A percentile compares a stretch with the other conserved stretches of the same genome.
phyloP scores from a whole-genome alignment of 495 filamentous ascomycete genomes.

The Daldinia grandis region DNA sequence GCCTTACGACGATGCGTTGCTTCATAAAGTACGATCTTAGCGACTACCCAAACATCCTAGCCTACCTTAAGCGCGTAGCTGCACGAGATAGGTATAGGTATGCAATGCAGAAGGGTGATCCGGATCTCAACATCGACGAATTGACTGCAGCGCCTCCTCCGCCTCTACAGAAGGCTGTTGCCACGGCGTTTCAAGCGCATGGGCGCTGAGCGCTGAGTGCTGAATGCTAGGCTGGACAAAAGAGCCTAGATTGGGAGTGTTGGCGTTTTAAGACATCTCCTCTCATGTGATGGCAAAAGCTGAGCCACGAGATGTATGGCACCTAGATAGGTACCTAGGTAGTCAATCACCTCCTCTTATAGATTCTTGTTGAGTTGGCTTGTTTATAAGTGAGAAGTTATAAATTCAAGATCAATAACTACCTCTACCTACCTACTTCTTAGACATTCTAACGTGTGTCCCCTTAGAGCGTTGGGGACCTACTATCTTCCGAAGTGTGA shows the following conservation, averaged over 20 bases:
- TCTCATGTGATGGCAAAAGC: neutral
- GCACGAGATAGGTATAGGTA: constrained; percentile 53
- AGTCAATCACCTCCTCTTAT: neutral
- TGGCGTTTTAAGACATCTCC: neutral
- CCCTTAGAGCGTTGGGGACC: no score
- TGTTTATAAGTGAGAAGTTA: no score
- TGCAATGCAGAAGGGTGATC: constrained; percentile 59
- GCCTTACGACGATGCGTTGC: constrained; percentile 63
- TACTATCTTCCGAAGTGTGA: no score
- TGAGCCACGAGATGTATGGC: neutral
- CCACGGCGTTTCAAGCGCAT: constrained; percentile 13
- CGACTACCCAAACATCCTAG: constrained; percentile 54
- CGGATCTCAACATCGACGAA: constrained; percentile 43
- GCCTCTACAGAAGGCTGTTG: constrained; percentile 18
- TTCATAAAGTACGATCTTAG: constrained; percentile 57
- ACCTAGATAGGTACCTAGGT: no score
- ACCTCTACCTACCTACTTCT: no score
- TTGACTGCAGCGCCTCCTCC: constrained; percentile 30
- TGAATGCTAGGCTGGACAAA: no score
- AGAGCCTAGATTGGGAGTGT: neutral
- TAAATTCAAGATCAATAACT: no score
- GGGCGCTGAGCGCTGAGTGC: constrained; percentile 1
- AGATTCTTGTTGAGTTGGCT: no score
- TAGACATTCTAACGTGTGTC: no score
- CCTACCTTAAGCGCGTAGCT: constrained; percentile 55